A percentile compares a stretch with the other conserved stretches of the same genome.
phyloP scores from a whole-genome alignment of 2,329 filamentous ascomycete genomes.

The Apiospora saccharicola region DNA sequence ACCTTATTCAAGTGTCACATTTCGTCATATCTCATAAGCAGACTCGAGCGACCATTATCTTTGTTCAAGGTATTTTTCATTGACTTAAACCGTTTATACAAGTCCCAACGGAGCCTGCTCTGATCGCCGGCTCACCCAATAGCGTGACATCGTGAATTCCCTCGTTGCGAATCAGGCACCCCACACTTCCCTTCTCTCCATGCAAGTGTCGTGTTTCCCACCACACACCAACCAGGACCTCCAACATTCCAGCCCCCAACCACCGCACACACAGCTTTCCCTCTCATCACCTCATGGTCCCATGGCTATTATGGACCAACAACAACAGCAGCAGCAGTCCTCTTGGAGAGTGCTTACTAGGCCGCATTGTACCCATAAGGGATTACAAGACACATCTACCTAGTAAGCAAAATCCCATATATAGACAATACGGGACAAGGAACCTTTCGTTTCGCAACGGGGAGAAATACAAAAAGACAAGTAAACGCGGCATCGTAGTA shows the following conservation, averaged over 20 bases:
- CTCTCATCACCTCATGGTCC: not conserved
- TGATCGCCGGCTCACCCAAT: slow-evolving; percentile 20
- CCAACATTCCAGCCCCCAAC: not conserved
- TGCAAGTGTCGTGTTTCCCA: not conserved
- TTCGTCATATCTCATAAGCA: too few species aligned
- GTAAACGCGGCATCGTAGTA: slow-evolving; percentile 19
- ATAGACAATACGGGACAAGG: not conserved
- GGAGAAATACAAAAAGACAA: slow-evolving; percentile 19
- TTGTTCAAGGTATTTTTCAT: slow-evolving; percentile 21
- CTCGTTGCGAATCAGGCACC: slow-evolving; percentile 1
- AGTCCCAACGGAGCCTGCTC: slow-evolving; percentile 14
- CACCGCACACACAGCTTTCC: not conserved
- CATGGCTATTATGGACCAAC: not conserved
- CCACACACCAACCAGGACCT: not conserved
- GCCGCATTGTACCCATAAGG: too few species aligned
- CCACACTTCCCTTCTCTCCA: not conserved
- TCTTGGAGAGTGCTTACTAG: not conserved
- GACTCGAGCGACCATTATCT: not conserved
- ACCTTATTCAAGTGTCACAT: not conserved
- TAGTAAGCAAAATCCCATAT: not conserved
- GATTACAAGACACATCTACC: not conserved
- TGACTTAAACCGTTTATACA: slow-evolving; percentile 22
- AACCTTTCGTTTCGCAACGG: slow-evolving; percentile 13
- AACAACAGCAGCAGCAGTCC: not conserved
- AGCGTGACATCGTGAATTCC: slow-evolving; percentile 24